Base-by-base conservation (phyloP, 768 basidiomycete species). In the Hygrocybe punicea region DNA sequence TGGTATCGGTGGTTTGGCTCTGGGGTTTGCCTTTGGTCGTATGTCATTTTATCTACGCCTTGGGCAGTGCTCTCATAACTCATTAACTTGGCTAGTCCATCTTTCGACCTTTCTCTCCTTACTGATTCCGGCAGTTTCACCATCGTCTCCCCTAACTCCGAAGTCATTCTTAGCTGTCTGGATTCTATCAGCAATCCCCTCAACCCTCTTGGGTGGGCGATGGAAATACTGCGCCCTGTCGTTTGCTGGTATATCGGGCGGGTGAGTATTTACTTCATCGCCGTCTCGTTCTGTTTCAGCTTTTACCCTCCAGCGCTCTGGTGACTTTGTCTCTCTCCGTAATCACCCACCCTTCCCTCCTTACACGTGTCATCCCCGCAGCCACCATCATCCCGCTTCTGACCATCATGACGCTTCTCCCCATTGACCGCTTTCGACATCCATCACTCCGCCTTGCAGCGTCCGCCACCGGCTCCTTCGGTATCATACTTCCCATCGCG, bases 21-120 rank as follows among this genome's bases (percentile, higher is more conserved):
- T 72, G 16, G 87, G 86, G 23, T 87, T 78, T 68, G 69, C 74
- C 2, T 84, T 85, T 61, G 86, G 85, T 55, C 63, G 86, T 87
- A 64, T 35, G 81, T 74, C 17, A 19, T 25, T 21, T 55, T 54
- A 4, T 17, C 42, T 40, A 21, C 55, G 34, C 16, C n/a, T 52
- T 54, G 4, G 36, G 29, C 29, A n/a, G 23, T 37, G 44, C 29
- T 52, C 49, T 55, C 55, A 51, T 2, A 52, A 14, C 25, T 13
- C 17, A 7, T 11, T 60, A 25, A 50, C 51, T 34, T 6, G 51
- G 21, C 37, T 23, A 84, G 84, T 84, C 5, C 82, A 86, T 60
- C 60, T 84, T 16, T 72, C 82, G 9, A 86, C 86, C 1, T 83
- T 86, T 60, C 75, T 88, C 6, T 65, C 82, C 4, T 71, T 87